Base-by-base conservation (phyloP, 2,329 filamentous ascomycete species). In the Xylariales sp. region DNA sequence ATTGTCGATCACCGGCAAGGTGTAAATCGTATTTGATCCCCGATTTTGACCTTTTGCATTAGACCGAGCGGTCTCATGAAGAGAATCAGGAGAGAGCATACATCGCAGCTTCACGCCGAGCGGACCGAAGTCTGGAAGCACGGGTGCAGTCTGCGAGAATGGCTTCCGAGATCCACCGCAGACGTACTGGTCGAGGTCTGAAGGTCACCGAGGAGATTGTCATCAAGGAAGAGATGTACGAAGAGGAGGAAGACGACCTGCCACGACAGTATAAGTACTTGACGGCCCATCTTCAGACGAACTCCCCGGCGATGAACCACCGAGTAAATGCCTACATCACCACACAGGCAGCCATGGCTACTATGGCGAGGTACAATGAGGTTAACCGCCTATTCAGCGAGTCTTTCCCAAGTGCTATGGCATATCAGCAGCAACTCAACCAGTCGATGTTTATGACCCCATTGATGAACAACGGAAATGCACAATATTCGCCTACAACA, bases 181-280 rank as follows among this genome's bases (percentile, higher is more conserved):
- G 83, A 60, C 81, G 89, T 14, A 95, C 90, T 0, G 91, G 90
- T 28, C 86, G 88, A 52, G 80, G 77, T 2, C 74, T 96, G 45
- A 82, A 82, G 51, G 86, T 96, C 44, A 89, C 84, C 19, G 85
- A 90, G 61, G 78, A 93, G 55, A 89, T 93, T 64, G 89, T 95
- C 10, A 71, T 86, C 51, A 89, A 88, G 48, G 90, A 95, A 60
- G 88, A 94, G 60, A 95, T 95, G 88, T 96, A 96, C 58, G 89
- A 95, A 56, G 90, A 95, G 62, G 87, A 95, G 56, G 89, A 95
- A 40, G 87, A 95, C 51, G 86, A 90, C 43, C 59, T 87, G 18
- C 81, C 84, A 1, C 73, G 79, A 46, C 78, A 80, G 40, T 86
- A 82, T 56, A 73, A 80, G 44, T 69, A 79, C 11, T 66, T 88